These are phyloP conservation scores for Pythium folliculosum DNA, from an alignment of 352 stramenopile genomes.

Conservation along the genomic window DNA sequence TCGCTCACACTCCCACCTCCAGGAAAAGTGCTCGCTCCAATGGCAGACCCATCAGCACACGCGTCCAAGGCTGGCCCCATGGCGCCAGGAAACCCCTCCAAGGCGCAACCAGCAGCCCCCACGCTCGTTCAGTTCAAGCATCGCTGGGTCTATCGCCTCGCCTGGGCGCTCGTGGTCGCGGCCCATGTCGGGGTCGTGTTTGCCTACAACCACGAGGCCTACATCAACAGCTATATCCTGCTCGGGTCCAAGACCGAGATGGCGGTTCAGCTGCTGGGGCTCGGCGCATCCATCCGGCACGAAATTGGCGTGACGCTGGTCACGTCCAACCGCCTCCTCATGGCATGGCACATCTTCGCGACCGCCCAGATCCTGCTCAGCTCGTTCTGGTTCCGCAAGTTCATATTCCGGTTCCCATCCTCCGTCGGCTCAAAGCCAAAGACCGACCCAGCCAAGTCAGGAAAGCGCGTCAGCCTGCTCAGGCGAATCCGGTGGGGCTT, in stretches of 20 bases:
- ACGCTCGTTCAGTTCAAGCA: slow-evolving; percentile 21
- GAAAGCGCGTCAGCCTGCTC: not conserved
- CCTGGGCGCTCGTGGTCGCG: slow-evolving; percentile 22
- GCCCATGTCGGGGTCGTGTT: slow-evolving; percentile 24
- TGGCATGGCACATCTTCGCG: slow-evolving; percentile 26
- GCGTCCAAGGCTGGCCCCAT: not conserved
- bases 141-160: slow-evolving; percentile 9
- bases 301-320: slow-evolving; percentile 26
- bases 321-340: slow-evolving; percentile 21
- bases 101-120: not conserved
- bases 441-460: not conserved
- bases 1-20: too few species aligned
- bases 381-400: slow-evolving; percentile 14
- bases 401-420: slow-evolving; percentile 16
- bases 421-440: not conserved
- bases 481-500: not conserved
- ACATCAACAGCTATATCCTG: slow-evolving; percentile 30
- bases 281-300: slow-evolving; percentile 18
- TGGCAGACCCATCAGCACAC: not conserved
- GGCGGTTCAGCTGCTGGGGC: slow-evolving; percentile 27
- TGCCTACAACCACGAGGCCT: slow-evolving; percentile 28
- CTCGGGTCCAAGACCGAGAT: slow-evolving; percentile 30
- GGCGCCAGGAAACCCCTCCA: not conserved
- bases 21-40: too few species aligned
- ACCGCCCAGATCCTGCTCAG: slow-evolving; percentile 14